phyloP scores from a whole-genome alignment of 352 stramenopile species.

The Phytophthora megakarya region DNA sequence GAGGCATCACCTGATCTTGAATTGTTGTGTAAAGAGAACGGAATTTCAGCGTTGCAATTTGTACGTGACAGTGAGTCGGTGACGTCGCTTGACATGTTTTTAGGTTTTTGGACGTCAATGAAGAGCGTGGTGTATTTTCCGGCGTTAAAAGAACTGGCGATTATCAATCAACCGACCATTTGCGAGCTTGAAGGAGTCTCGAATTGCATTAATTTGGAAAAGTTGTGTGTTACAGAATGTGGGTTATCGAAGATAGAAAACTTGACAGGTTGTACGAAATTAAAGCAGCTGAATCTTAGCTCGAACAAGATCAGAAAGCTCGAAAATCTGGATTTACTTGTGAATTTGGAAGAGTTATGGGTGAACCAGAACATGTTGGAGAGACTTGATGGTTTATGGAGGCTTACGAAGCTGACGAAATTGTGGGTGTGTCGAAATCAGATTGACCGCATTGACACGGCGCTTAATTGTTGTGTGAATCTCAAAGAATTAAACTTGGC shows the following conservation, averaged over 20 bases:
- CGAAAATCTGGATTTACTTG: constrained; percentile 57
- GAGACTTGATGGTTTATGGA: constrained; percentile 59
- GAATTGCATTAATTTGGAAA: constrained; percentile 58
- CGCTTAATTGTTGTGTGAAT: constrained; percentile 55
- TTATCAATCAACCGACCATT: constrained; percentile 79
- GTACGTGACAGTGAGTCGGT: constrained; percentile 45
- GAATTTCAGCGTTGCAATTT: constrained; percentile 61
- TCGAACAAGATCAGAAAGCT: constrained; percentile 65
- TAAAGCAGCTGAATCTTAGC: constrained; percentile 78
- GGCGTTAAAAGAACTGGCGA: constrained; percentile 65
- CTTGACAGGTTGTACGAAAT: constrained; percentile 45
- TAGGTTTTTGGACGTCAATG: constrained; percentile 82
- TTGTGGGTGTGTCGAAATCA: constrained; percentile 82
- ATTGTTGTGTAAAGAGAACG: constrained; percentile 70
- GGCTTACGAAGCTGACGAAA: constrained; percentile 52
- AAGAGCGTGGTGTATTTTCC: constrained; percentile 68
- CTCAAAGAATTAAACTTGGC: constrained; percentile 87
- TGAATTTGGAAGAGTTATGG: constrained; percentile 76
- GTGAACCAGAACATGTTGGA: constrained; percentile 82
- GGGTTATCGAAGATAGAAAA: constrained; percentile 53
- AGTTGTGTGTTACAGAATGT: constrained; percentile 74
- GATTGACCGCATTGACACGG: constrained; percentile 67
- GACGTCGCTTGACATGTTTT: constrained; percentile 68
- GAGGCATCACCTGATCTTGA: constrained; percentile 58
- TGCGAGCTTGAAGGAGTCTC: constrained; percentile 56